Percentiles rank a stretch among this genome's conserved stretches.
Conservation (phyloP, 2,329 filamentous ascomycete genomes). For the Colletotrichum coccodes region DNA sequence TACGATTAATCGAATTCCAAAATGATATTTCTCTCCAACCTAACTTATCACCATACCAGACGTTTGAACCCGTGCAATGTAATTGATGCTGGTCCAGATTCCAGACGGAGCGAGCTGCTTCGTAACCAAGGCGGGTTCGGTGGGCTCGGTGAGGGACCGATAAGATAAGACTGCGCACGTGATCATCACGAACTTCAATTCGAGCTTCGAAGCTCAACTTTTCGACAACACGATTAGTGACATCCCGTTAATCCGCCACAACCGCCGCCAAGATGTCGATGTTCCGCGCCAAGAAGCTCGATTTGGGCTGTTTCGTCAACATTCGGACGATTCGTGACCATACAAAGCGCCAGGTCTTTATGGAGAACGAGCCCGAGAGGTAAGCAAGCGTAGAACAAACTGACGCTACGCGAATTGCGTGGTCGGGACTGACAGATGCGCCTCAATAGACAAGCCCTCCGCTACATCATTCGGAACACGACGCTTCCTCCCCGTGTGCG, state of each 20-base stretch:
- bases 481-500: constrained; percentile 83
- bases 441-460: constrained; percentile 82
- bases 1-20: constrained; percentile 27
- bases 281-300: constrained; percentile 90
- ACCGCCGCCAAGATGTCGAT: constrained; percentile 72
- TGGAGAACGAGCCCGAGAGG: constrained; percentile 88
- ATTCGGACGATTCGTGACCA: constrained; percentile 90
- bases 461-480: constrained; percentile 94
- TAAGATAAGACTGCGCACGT: constrained; percentile 11
- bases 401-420: neutral
- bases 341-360: constrained; percentile 94
- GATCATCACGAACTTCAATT: neutral
- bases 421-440: neutral
- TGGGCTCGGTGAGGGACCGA: neutral
- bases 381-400: constrained; percentile 47
- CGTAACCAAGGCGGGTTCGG: neutral
- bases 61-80: neutral
- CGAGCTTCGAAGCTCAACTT: constrained; percentile 15
- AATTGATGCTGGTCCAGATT: neutral
- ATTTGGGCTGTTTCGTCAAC: constrained; percentile 89
- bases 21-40: neutral
- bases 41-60: neutral
- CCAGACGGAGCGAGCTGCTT: neutral
- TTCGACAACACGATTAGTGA: neutral
- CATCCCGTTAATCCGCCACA: constrained; percentile 1